Evolutionary conservation across 306 rosid genomes (phyloP), one percentile per base, ranked within the genome.

Genomic region (Quercus rubra): DNA sequence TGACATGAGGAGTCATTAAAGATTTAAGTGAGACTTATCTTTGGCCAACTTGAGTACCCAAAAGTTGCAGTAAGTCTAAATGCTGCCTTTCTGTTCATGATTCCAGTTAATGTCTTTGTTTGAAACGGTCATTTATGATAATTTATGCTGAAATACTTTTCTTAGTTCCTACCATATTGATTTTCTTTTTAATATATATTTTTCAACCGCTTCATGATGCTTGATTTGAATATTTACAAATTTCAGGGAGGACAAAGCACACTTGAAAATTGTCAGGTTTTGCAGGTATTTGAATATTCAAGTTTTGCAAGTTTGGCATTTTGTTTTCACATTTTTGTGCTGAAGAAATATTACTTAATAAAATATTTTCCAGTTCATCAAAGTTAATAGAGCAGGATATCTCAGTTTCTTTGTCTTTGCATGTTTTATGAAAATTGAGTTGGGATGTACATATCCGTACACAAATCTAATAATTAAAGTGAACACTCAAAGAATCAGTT

Each of bases 201-300:
- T 25, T 21, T 25, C 71, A 71, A 72, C 14, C 9, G 4, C 46
- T 76, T 23, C 19, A 38, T 64, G 70, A 76, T 78, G 77, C 72
- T 82, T 87, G 79, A 68, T 81, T 81, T 76, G 77, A 71, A 64
- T 78, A 10, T 74, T 74, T 81, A 83, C 63, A 74, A 69, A 74
- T 83, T 90, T 57, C 89, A 91, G 99, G 98, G 98, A 11, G 99
- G 98, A 77, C 84, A 90, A 79, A 93, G 98, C 85, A 93, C 97
- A 0, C 86, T 96, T 72, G 96, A 93, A 77, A 93, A 96, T 59
- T 96, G 99, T 85, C 99, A 96, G 77, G 92, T 96, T 69, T 88
- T 91, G 75, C 98, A 93, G 96, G 99, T 96, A 81, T 41, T 2
- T 41, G 46, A 41, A 41, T 41, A 8, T 41, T 55, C 31, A 25